A percentile compares a stretch with the other conserved stretches of the same genome.
These are phyloP conservation scores for Yarrowia keelungensis DNA, from an alignment of 805 yeast species.

Conservation along the genomic window DNA sequence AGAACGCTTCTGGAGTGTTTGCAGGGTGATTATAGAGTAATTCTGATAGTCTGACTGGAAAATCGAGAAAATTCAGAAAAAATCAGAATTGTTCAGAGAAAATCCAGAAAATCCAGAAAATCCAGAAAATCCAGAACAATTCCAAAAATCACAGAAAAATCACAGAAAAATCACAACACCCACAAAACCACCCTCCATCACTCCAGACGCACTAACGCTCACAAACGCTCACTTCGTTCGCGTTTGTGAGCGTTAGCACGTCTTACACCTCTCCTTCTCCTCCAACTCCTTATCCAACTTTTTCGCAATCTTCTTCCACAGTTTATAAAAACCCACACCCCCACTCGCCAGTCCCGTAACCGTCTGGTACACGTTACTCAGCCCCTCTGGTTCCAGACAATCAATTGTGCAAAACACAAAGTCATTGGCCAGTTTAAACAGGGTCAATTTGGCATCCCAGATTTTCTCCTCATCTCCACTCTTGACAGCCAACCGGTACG, in stretches of 20 bases:
- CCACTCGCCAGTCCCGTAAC: constrained; percentile 45
- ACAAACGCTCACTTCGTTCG: too few relatives aligned
- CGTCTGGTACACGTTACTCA: constrained; percentile 44
- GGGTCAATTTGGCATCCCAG: constrained; percentile 28
- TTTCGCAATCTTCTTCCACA: constrained; percentile 40
- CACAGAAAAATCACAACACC: too few relatives aligned
- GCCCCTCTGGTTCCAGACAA: constrained; percentile 43
- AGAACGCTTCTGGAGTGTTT: too few relatives aligned
- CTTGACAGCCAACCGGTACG: neutral
- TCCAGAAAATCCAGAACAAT: too few relatives aligned
- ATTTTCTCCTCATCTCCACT: neutral
- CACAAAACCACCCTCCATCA: too few relatives aligned
- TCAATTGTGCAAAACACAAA: constrained; percentile 46
- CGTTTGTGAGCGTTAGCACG: constrained; percentile 9
- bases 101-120: too few relatives aligned
- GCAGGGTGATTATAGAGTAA: too few relatives aligned
- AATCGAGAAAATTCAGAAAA: too few relatives aligned
- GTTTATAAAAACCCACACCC: constrained; percentile 43
- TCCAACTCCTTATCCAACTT: constrained; percentile 21
- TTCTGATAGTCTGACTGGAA: too few relatives aligned
- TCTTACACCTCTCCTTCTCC: constrained; percentile 16
- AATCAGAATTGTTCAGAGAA: too few relatives aligned
- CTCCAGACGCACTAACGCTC: too few relatives aligned
- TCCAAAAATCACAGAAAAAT: too few relatives aligned
- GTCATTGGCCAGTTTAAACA: constrained; percentile 46